Evolutionary conservation across 23 red algal species (phyloP), one percentile per base, ranked within the genome.

Genomic region (Chondrus crispus): DNA sequence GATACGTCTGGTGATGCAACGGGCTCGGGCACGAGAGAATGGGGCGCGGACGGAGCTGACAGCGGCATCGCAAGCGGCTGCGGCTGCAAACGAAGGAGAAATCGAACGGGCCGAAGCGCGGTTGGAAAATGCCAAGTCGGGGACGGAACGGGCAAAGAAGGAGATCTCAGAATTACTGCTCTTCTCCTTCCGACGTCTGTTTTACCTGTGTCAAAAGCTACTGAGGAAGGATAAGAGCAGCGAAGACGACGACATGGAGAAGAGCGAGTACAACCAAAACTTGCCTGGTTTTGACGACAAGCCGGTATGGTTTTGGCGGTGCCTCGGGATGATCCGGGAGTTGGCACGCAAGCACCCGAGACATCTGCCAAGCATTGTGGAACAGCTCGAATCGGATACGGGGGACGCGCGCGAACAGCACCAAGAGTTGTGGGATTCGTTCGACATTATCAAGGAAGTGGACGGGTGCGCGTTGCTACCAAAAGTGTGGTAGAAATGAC

Each of bases 61-160:
- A 20, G 70, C 45, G 11, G 95, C 82, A 22, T 90, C 95, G 28
- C 82, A 79, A 44, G 78, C 70, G 41, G 95, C 85, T 39, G 90
- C 83, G 41, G 30, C 83, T 46, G 95, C 88, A 9, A 96, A 90
- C n/a, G 95, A 96, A 49, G 95, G 85, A 57, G 95, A 96, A 69
- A 80, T 49, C 26, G 95, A 90, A 46, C 53, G 60, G 29, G 88
- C 88, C 8, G 90, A 74, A 50, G 38, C 62, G 57, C 78, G 88
- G 41, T 73, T 96, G 33, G 82, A 93, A 51, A 47, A 32, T 18
- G 95, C 95, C 4, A 92, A 92, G 49, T 46, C 35, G 22, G 72
- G 57, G 32, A 51, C 68, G 33, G 77, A 81, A 82, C 22, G 46
- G 35, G 22, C 89, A 26, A 92, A 92, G 37, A 70, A 51, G 16